A percentile compares a stretch with the other conserved stretches of the same genome.
Evolutionary conservation across 805 yeast genomes (phyloP).

Genomic region (Wickerhamiella dianesei): DNA sequence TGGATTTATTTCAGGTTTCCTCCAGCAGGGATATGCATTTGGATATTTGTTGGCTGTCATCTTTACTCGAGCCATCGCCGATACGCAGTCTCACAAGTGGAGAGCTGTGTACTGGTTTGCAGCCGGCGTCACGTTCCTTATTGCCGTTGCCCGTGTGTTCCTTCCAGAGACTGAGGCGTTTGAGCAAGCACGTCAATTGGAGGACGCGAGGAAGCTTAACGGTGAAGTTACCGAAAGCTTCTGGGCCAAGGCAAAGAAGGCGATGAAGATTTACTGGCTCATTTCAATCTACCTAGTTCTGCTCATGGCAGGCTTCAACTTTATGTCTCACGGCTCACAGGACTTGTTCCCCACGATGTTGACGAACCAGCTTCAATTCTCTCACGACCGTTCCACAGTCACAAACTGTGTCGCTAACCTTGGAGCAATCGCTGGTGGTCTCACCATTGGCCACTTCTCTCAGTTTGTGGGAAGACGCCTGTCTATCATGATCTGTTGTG

Average conservation of each 20-base stretch:
- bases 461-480: constrained; percentile 50
- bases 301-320: constrained; percentile 57
- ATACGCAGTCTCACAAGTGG: constrained; percentile 45
- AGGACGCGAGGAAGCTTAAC: constrained; percentile 10
- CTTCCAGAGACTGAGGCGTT: constrained; percentile 51
- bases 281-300: constrained; percentile 43
- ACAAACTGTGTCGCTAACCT: constrained; percentile 50
- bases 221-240: constrained; percentile 14
- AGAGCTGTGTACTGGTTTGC: constrained; percentile 62
- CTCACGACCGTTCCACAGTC: constrained; percentile 39
- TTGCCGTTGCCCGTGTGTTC: constrained; percentile 43
- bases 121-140: constrained; percentile 49
- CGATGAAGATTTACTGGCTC: constrained; percentile 44
- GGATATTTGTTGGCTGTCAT: constrained; percentile 54
- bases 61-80: constrained; percentile 47
- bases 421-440: constrained; percentile 58
- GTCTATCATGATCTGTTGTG: constrained; percentile 36
- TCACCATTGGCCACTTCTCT: constrained; percentile 42
- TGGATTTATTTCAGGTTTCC: constrained; percentile 50
- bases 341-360: constrained; percentile 58
- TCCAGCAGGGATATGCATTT: constrained; percentile 71
- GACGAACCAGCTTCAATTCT: constrained; percentile 36
- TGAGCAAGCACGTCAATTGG: constrained; percentile 21
- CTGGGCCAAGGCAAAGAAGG: constrained; percentile 24
- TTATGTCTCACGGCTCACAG: constrained; percentile 62